These are phyloP conservation scores for Endocarpon pusillum DNA, from an alignment of 495 filamentous ascomycete species.

Conservation along the genomic window DNA sequence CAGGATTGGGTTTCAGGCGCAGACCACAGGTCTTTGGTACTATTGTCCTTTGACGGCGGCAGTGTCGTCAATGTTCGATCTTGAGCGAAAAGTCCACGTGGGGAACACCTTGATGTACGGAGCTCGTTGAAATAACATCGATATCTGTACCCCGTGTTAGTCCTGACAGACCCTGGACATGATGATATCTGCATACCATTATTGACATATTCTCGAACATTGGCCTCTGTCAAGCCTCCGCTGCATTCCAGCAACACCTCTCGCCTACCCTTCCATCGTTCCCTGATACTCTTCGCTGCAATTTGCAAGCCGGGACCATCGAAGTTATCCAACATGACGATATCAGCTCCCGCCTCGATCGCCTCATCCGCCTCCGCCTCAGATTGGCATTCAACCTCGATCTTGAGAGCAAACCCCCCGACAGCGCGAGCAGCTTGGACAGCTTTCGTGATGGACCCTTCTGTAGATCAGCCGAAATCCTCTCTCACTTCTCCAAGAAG, in stretches of 20 bases:
- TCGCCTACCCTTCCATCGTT: slow-evolving; percentile 48
- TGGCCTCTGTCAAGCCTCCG: slow-evolving; percentile 73
- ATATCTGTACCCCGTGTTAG: too few species aligned
- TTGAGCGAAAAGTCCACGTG: slow-evolving; percentile 95
- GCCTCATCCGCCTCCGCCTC: slow-evolving; percentile 81
- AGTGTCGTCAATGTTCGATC: slow-evolving; percentile 41
- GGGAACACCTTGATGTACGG: slow-evolving; percentile 84
- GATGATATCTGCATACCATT: too few species aligned
- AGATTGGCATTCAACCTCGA: slow-evolving; percentile 87
- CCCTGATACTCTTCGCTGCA: slow-evolving; percentile 55
- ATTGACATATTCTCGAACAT: slow-evolving; percentile 64
- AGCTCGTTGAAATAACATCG: slow-evolving; percentile 88
- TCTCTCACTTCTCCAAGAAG: slow-evolving; percentile 9
- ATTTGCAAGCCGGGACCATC: slow-evolving; percentile 51
- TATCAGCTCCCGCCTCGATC: slow-evolving; percentile 76
- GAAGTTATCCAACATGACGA: slow-evolving; percentile 97
- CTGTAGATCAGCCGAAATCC: slow-evolving; percentile 7
- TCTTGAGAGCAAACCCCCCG: slow-evolving; percentile 78
- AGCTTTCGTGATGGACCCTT: slow-evolving; percentile 63
- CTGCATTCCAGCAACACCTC: slow-evolving; percentile 77
- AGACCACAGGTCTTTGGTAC: too few species aligned
- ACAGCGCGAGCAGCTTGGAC: slow-evolving; percentile 69
- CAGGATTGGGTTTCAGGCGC: too few species aligned
- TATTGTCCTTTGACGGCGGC: too few species aligned
- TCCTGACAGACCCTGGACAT: too few species aligned